Conservation (phyloP, 441 rosid genomes). For the Manihot esculenta region DNA sequence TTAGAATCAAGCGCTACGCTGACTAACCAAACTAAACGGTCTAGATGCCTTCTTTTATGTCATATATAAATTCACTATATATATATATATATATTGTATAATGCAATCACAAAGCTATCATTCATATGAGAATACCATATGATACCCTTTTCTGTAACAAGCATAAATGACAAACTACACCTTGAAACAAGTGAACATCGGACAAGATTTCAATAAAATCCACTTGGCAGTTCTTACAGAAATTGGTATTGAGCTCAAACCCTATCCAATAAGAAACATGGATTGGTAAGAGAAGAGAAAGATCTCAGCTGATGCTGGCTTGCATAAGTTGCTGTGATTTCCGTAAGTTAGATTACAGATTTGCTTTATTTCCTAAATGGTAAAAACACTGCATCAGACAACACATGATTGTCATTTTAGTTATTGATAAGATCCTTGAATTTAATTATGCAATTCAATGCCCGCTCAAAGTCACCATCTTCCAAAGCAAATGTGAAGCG, state of each 20-base stretch:
- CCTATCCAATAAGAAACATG: not conserved
- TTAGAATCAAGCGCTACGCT: too few relatives aligned
- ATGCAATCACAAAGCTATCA: too few relatives aligned
- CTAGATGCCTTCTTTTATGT: too few relatives aligned
- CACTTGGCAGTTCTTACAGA: not conserved
- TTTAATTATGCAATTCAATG: slow-evolving; percentile 61
- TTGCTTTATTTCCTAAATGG: slow-evolving; percentile 17
- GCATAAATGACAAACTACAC: too few relatives aligned
- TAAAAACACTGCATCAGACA: not conserved
- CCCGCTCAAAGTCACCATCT: slow-evolving; percentile 66
- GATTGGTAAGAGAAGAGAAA: not conserved
- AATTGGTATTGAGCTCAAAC: not conserved
- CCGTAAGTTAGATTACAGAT: too few relatives aligned
- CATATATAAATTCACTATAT: too few relatives aligned
- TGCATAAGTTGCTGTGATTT: not conserved
- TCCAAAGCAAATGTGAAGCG: slow-evolving; percentile 80
- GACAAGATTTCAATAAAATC: not conserved
- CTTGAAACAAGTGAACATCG: too few relatives aligned
- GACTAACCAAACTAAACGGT: too few relatives aligned
- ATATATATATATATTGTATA: too few relatives aligned
- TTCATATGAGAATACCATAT: too few relatives aligned
- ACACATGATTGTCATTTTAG: slow-evolving; percentile 16
- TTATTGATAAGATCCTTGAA: slow-evolving; percentile 41
- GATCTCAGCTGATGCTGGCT: not conserved
- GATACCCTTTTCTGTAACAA: too few relatives aligned